Evolutionary conservation across 495 filamentous ascomycete species (phyloP).

Genomic region (Aspergillus affinis): DNA sequence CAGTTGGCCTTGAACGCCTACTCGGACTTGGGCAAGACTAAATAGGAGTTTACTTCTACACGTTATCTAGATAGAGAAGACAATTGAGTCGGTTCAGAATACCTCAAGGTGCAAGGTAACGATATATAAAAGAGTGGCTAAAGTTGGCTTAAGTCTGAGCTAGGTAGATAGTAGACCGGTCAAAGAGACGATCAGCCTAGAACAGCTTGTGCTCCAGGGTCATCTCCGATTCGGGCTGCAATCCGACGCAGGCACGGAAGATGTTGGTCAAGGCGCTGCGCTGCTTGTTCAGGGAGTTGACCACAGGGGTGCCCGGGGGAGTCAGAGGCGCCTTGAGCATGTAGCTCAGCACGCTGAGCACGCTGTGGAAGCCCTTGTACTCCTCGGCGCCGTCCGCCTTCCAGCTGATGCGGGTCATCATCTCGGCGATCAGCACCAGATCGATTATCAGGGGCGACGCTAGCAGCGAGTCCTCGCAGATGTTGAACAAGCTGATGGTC

Average conservation of each 20-base stretch:
- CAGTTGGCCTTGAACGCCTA: conserved; percentile 64
- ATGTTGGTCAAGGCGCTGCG: conserved; percentile 94
- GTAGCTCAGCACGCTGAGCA: conserved; percentile 96
- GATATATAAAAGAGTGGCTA: conserved; percentile 33
- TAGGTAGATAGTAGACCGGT: neutral
- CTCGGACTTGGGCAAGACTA: conserved; percentile 31
- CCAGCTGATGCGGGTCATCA: conserved; percentile 98
- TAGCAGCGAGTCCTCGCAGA: conserved; percentile 96
- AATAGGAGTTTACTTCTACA: neutral
- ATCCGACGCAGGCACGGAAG: conserved; percentile 95
- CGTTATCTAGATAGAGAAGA: neutral
- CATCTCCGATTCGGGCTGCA: conserved; percentile 99
- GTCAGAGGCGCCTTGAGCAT: conserved; percentile 99
- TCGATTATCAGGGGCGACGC: conserved; percentile 99
- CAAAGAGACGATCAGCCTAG: conserved; percentile 28
- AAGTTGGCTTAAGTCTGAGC: conserved; percentile 27
- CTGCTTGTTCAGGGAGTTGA: conserved; percentile 97
- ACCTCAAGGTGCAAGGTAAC: neutral
- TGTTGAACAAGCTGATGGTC: conserved; percentile 97
- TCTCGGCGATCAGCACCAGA: conserved; percentile 85
- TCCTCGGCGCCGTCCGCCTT: conserved; percentile 65
- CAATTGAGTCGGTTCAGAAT: neutral
- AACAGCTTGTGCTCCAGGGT: conserved; percentile 99
- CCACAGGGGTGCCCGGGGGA: conserved; percentile 90
- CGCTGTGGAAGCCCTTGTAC: conserved; percentile 93